Evolutionary conservation across 2,329 filamentous ascomycete species (phyloP).

Genomic region (Teratosphaeria pseudoeucalypti): DNA sequence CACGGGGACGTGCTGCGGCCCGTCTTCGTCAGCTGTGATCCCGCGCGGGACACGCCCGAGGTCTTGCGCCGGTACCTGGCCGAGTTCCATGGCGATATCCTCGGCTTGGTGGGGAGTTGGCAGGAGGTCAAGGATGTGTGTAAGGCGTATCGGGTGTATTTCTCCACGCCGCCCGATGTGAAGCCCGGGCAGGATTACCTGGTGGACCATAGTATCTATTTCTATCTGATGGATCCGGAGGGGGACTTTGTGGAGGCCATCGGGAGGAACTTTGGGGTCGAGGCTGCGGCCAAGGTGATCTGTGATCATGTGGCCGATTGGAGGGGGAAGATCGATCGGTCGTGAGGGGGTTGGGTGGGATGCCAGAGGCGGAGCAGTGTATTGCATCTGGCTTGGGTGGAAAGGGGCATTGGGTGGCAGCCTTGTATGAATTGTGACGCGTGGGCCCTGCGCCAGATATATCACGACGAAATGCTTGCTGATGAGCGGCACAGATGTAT

Average conservation of each 20-base stretch:
- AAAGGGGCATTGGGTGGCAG: neutral
- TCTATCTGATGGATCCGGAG: constrained; percentile 97
- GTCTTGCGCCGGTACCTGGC: constrained; percentile 75
- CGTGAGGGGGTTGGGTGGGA: neutral
- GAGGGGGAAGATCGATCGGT: constrained; percentile 46
- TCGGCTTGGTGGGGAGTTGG: constrained; percentile 87
- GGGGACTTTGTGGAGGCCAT: constrained; percentile 97
- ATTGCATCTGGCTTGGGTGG: neutral
- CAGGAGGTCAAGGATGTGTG: constrained; percentile 89
- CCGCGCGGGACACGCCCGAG: constrained; percentile 75
- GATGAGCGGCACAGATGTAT: neutral
- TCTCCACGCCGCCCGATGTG: constrained; percentile 80
- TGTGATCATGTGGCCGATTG: constrained; percentile 74
- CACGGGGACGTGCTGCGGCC: constrained; percentile 52
- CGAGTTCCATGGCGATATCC: constrained; percentile 79
- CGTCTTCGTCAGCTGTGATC: constrained; percentile 93
- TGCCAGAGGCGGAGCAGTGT: neutral
- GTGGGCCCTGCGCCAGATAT: neutral
- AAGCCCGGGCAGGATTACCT: constrained; percentile 92
- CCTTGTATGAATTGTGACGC: neutral
- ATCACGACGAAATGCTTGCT: neutral
- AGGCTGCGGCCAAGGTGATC: constrained; percentile 75
- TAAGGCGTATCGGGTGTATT: constrained; percentile 95
- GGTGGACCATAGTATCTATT: constrained; percentile 98
- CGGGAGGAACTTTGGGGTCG: constrained; percentile 84